A percentile compares a stretch with the other conserved stretches of the same genome.
These are phyloP conservation scores for Sarocladiaceae sp. DNA, from an alignment of 2,329 filamentous ascomycete genomes.

Conservation along the genomic window DNA sequence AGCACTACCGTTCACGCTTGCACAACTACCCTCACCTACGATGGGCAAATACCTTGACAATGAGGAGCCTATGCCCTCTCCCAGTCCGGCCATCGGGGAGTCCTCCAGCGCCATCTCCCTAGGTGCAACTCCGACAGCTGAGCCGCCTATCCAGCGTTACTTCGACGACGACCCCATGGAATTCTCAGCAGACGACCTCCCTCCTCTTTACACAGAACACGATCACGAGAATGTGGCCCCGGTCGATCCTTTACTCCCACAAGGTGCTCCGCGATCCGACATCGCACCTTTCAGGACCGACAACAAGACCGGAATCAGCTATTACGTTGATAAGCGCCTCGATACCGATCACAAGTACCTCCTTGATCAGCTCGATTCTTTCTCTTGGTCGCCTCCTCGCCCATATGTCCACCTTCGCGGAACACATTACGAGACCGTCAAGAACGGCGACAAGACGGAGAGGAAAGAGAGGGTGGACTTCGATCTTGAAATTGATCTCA, in stretches of 20 bases:
- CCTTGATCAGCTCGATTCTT: constrained; percentile 37
- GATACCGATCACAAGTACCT: constrained; percentile 40
- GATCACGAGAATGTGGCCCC: constrained; percentile 15
- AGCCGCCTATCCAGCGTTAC: constrained; percentile 23
- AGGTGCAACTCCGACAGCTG: constrained; percentile 13
- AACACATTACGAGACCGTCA: constrained; percentile 43
- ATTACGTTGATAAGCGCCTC: constrained; percentile 41
- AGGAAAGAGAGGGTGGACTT: constrained; percentile 51
- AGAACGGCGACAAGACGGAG: constrained; percentile 42
- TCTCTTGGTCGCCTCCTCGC: constrained; percentile 47
- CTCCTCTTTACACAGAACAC: constrained; percentile 41
- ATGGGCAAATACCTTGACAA: constrained; percentile 22
- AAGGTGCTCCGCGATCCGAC: constrained; percentile 13
- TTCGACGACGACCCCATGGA: constrained; percentile 33
- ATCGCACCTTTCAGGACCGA: constrained; percentile 27
- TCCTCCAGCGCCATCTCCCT: constrained; percentile 22
- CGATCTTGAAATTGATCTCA: constrained; percentile 54
- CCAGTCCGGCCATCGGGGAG: constrained; percentile 19
- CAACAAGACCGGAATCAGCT: constrained; percentile 28
- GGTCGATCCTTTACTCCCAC: constrained; percentile 21
- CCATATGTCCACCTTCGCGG: constrained; percentile 49
- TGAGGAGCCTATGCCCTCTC: constrained; percentile 10
- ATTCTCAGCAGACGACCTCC: constrained; percentile 34
- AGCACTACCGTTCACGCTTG: background rate
- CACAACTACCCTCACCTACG: background rate